Base-by-base conservation (phyloP, 163 green algal genomes). In the Prototheca wickerhamii region DNA sequence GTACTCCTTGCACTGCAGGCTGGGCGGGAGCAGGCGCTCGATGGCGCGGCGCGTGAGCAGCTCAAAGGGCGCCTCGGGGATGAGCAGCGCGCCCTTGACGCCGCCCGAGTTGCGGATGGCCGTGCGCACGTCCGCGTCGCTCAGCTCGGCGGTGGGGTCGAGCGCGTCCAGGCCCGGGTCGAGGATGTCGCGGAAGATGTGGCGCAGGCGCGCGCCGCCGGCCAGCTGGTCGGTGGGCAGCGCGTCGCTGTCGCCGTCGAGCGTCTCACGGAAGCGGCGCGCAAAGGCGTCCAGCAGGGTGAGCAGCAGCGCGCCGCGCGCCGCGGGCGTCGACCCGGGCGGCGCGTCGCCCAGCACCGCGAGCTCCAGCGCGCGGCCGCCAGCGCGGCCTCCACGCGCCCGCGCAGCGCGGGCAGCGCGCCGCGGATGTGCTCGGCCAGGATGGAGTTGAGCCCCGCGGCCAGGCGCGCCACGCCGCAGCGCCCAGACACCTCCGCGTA, bases 41-140 rank as follows among this genome's bases (percentile, higher is more conserved):
- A 99, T 91, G 12, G 85, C 81, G 10, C 87, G 76, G 7, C 90
- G 78, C 29, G 94, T 86, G 43, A 99, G 78, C 69, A 96, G 74
- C 83, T 99, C 91, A 77, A 99, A 98, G 0, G 93, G 92, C 57
- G 93, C 92, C 72, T 97, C 87, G 4, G 87, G 86, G 53, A 93
- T 88, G 28, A 93, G 72, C 70, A 93, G 76, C 55, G 58, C 32
- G 43, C 82, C 91, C 60, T 85, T 85, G 43, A 96, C 87, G 58
- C 92, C 92, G 29, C 82, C 86, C 28, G 79, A 87, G 83, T 98
- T 98, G 65, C 93, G 88, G 64, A 98, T 96, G 33, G 86, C 86
- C 3, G 87, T 95, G 43, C 78, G 76, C 50, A 95, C 81, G 49
- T 95, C 89, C n/a, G 90, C 90, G 43, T 98, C 91, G 4, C 68